A percentile compares a stretch with the other conserved stretches of the same genome.
These are phyloP conservation scores for Tricholoma furcatifolium DNA, from an alignment of 768 basidiomycete species.

Conservation along the genomic window DNA sequence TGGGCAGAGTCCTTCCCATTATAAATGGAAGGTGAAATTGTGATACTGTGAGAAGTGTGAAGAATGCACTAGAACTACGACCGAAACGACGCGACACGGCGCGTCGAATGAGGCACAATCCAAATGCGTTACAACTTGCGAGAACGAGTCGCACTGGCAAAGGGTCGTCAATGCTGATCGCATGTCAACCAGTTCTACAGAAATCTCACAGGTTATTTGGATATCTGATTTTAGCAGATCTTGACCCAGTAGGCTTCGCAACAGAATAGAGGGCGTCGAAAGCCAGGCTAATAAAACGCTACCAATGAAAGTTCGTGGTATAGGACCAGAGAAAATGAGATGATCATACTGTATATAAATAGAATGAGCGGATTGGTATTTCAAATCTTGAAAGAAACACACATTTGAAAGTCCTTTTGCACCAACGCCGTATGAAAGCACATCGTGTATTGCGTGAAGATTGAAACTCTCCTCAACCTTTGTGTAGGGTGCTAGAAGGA, in stretches of 20 bases:
- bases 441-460: constrained; percentile 88
- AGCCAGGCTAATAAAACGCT: constrained; percentile 66
- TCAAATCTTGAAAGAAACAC: constrained; percentile 25
- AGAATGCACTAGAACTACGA: constrained; percentile 51
- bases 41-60: constrained; percentile 65
- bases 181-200: not conserved
- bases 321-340: constrained; percentile 80
- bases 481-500: constrained; percentile 80
- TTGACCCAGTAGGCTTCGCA: constrained; percentile 41
- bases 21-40: constrained; percentile 95
- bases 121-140: constrained; percentile 59
- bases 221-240: constrained; percentile 60
- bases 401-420: constrained; percentile 46
- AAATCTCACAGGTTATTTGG: constrained; percentile 62
- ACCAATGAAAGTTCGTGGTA: constrained; percentile 87
- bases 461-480: constrained; percentile 99
- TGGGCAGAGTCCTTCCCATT: constrained; percentile 91
- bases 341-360: constrained; percentile 71
- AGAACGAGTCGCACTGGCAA: constrained; percentile 71
- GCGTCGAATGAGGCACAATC: constrained; percentile 62
- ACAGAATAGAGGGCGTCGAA: constrained; percentile 44
- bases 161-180: not conserved
- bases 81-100: constrained; percentile 69
- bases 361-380: not conserved
- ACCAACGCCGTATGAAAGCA: constrained; percentile 70